phyloP scores from a whole-genome alignment of 768 basidiomycete genomes.

The Psilocybe cyanescens region DNA sequence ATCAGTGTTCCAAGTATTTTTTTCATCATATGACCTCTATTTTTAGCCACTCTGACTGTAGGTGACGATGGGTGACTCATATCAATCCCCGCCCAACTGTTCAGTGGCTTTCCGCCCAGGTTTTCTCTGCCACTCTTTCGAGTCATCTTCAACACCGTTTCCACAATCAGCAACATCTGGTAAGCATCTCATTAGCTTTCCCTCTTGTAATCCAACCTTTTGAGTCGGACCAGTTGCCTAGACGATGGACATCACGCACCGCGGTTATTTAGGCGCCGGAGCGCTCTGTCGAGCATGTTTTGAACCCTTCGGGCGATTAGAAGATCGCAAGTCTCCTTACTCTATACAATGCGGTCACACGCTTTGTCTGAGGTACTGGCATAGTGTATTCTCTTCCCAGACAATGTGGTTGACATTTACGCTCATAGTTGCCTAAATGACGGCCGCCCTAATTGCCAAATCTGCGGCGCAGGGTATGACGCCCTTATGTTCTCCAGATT shows the following conservation, averaged over 20 bases:
- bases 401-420: background rate
- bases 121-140: background rate
- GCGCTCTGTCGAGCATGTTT: conserved; percentile 15
- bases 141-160: conserved; percentile 5
- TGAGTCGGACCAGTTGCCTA: background rate
- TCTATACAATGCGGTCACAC: conserved; percentile 53
- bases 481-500: background rate
- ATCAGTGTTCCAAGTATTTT: background rate
- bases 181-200: background rate
- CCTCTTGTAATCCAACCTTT: background rate
- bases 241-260: background rate
- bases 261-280: conserved; percentile 17
- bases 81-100: background rate
- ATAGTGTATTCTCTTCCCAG: background rate
- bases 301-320: conserved; percentile 15
- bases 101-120: background rate
- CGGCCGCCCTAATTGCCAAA: background rate
- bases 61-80: conserved; percentile 2
- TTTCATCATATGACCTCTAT: background rate
- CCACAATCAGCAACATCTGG: background rate
- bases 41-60: background rate
- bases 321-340: conserved; percentile 10
- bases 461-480: conserved; percentile 8
- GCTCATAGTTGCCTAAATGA: conserved; percentile 8
- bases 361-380: conserved; percentile 52